Evolutionary conservation across 768 basidiomycete species (phyloP), one percentile per base, ranked within the genome.

Genomic region (Cystofilobasidium ferigula): DNA sequence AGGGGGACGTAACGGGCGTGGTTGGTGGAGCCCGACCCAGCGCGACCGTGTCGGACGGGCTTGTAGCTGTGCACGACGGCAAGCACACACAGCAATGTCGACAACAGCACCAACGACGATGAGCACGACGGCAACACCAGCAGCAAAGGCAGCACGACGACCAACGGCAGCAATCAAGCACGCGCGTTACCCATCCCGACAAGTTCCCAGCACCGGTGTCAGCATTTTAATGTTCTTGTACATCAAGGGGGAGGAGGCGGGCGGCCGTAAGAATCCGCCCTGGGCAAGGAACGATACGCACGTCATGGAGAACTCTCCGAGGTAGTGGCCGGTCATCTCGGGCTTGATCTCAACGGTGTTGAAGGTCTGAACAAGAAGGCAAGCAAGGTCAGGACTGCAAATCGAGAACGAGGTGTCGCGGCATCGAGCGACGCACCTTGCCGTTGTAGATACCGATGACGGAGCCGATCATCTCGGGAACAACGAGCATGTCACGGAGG

Each of bases 271-370:
- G 30, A 34, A 24, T 16, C 20, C 32, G 22, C 4, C n/a, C n/a
- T n/a, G 10, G 35, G 24, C 22, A 45, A 36, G 34, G 30, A 18
- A 28, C 8, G 4, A 20, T 2, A 63, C 62, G 87, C 95, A 98
- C 69, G 94, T 91, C 81, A 88, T 89, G 62, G 76, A 78, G 76
- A 78, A 78, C 81, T 99, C 95, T 70, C 83, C 95, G 76, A 98
- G 91, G 81, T 99, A 98, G 85, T 94, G 93, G 67, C 95, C 95
- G 70, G 88, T 89, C 95, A 99, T 99, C 79, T 99, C 95, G 71
- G 95, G 93, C 82, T 94, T 98, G 82, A 98, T 93, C 80, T 98
- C 94, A 70, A 97, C 91, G 48, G 90, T 86, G 70, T 72, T 74
- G 74, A 73, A 75, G 40, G 45, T 47, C 62, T 63, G 14, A 28